Conservation (phyloP, 345 rosid species). For the Noccaea bulbosa region DNA sequence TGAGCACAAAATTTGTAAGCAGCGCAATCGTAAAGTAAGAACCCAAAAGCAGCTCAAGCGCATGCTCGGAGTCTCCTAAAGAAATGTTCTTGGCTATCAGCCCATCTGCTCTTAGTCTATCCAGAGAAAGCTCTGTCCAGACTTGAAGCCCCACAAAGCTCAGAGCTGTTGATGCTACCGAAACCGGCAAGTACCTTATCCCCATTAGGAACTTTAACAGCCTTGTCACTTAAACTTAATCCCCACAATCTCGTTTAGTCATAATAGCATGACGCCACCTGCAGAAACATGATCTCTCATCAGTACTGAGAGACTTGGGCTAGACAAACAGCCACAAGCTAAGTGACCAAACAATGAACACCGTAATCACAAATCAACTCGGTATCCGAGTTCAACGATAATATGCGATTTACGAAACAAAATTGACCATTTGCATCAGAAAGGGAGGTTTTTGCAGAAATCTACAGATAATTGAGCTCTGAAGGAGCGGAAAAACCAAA, state of each 20-base stretch:
- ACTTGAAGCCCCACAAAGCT: conserved; percentile 74
- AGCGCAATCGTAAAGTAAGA: conserved; percentile 69
- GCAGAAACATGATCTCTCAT: conserved; percentile 28
- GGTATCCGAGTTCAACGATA: background rate
- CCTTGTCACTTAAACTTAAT: conserved; percentile 45
- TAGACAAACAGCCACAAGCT: background rate
- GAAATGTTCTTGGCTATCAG: conserved; percentile 51
- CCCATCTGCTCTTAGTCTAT: conserved; percentile 60
- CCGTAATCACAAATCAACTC: conserved; percentile 5
- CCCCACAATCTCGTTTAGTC: conserved; percentile 52
- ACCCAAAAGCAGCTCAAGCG: conserved; percentile 63
- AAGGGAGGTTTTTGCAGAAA: conserved; percentile 3
- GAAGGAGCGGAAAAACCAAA: background rate
- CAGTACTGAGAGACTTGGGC: conserved; percentile 1
- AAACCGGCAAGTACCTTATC: conserved; percentile 61
- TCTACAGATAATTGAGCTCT: conserved; percentile 20
- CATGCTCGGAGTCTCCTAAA: conserved; percentile 55
- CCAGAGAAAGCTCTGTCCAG: conserved; percentile 74
- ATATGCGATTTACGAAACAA: background rate
- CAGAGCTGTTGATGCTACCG: conserved; percentile 65
- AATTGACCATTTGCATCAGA: conserved; percentile 6
- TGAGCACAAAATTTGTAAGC: conserved; percentile 75
- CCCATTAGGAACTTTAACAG: conserved; percentile 63
- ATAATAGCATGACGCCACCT: conserved; percentile 43
- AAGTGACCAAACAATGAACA: conserved; percentile 11